Percentiles rank a stretch among this genome's conserved stretches.
phyloP scores from a whole-genome alignment of 208 protist species.

The Zelonia costaricensis region DNA sequence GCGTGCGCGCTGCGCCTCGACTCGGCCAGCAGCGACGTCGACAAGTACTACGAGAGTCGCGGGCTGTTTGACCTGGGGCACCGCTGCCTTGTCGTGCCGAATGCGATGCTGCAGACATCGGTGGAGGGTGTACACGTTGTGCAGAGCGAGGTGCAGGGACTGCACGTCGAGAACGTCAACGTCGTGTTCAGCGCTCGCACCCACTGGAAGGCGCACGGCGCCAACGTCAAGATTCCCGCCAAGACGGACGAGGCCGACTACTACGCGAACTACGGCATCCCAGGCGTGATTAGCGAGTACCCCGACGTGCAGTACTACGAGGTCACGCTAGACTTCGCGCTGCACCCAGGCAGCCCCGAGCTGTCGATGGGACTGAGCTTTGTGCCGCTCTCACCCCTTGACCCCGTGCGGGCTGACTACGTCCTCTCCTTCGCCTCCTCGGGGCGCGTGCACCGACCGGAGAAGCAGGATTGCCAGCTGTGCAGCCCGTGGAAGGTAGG shows the following conservation, averaged over 20 bases:
- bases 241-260: constrained; percentile 45
- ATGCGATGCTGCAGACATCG: constrained; percentile 70
- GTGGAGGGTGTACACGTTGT: constrained; percentile 69
- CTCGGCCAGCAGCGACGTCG: constrained; percentile 15
- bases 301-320: constrained; percentile 89
- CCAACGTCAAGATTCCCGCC: constrained; percentile 27
- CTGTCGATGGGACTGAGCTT: constrained; percentile 66
- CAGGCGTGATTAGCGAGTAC: constrained; percentile 69
- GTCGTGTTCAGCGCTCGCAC: constrained; percentile 76
- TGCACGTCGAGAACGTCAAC: constrained; percentile 78
- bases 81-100: constrained; percentile 72
- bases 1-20: constrained; percentile 22
- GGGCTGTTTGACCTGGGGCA: constrained; percentile 74
- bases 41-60: constrained; percentile 42
- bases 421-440: constrained; percentile 56
- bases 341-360: constrained; percentile 39
- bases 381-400: constrained; percentile 44
- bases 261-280: constrained; percentile 69
- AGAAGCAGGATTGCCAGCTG: constrained; percentile 37
- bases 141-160: constrained; percentile 78
- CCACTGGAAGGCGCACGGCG: constrained; percentile 66
- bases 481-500: constrained; percentile 59
- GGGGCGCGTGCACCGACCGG: constrained; percentile 41
- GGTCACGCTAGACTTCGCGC: constrained; percentile 65
- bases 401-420: constrained; percentile 37